Evolutionary conservation across 2,329 filamentous ascomycete genomes (phyloP), one percentile per base, ranked within the genome.

Genomic region (Hypoxylon sp.): DNA sequence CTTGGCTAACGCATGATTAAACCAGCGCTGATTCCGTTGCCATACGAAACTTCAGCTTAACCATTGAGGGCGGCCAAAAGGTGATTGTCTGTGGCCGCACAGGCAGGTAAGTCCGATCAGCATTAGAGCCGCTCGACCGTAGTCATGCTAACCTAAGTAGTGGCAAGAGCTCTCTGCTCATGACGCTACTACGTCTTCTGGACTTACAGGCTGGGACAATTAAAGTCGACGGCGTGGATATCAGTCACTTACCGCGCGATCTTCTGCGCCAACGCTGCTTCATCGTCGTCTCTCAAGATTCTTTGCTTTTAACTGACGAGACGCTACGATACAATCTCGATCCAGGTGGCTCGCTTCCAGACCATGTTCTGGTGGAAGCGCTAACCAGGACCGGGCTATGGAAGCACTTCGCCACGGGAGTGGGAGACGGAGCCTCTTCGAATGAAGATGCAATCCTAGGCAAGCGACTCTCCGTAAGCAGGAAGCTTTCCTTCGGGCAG

Each of bases 71-170:
- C 0, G 84, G 84, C 6, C 76, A 84, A 67, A 80, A 81, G 68
- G 72, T 84, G 15, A 76, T 81, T 3, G 76, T 87, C 4, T 85
- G 82, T 47, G 85, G 85, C 1, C 78, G 85, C 1, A 87, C 81
- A 22, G 84, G 82, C 62, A 81, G 79, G 79, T 78, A 70, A 71
- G 73, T 44, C 4, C 19, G 4, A 4, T 44, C 11, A 44, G 5
- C 41, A 22, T 11, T 6, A 3, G 17, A 20, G 17, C 19, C 17
- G 6, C 2, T 17, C 7, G 19, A 22, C 2, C 4, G 5, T 44
- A 22, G 2, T 3, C 3, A 24, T 46, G 61, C n/a, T 20, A 19
- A 66, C 19, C 50, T 17, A 24, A 30, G 39, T 47, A 80, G 79
- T 55, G 80, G 80, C 0, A 82, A 82, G 56, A 79, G 75, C 46